Percentiles rank a stretch among this genome's conserved stretches.
Conservation (phyloP, 176 grass and related monocot species). For the Hyparrhenia diplandra region DNA sequence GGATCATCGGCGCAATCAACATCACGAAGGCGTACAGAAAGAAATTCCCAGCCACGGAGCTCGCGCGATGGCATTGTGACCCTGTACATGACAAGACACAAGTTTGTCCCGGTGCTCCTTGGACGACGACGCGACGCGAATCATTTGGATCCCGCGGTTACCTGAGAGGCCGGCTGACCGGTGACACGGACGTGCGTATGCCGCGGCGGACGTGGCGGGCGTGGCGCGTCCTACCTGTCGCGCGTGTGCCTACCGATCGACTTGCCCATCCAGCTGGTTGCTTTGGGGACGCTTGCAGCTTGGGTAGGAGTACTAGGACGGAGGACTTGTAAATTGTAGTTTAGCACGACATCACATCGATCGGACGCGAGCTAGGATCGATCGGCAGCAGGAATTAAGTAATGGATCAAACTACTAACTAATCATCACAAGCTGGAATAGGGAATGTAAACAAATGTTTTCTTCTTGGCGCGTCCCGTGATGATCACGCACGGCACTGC, state of each 20-base stretch:
- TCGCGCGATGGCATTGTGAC: too few species aligned
- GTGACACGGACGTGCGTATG: neutral
- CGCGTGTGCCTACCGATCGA: neutral
- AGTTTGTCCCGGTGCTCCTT: neutral
- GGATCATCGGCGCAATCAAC: too few species aligned
- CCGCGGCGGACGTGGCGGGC: neutral
- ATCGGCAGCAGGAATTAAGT: neutral
- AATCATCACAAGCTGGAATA: neutral
- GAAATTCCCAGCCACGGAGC: too few species aligned
- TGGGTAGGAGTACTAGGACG: neutral
- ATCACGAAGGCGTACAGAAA: too few species aligned
- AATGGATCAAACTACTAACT: neutral
- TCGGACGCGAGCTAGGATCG: neutral
- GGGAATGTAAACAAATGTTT: neutral
- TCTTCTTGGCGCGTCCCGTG: neutral
- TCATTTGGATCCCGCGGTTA: neutral
- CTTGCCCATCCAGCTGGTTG: neutral
- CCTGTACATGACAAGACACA: neutral
- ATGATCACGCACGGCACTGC: neutral
- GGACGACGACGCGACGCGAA: neutral
- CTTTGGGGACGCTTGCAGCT: neutral
- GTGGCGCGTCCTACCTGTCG: neutral
- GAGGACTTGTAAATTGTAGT: neutral
- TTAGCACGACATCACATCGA: neutral
- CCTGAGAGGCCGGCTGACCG: neutral